phyloP scores from a whole-genome alignment of 768 basidiomycete species.

The Porphyrellus cyaneotinctus region DNA sequence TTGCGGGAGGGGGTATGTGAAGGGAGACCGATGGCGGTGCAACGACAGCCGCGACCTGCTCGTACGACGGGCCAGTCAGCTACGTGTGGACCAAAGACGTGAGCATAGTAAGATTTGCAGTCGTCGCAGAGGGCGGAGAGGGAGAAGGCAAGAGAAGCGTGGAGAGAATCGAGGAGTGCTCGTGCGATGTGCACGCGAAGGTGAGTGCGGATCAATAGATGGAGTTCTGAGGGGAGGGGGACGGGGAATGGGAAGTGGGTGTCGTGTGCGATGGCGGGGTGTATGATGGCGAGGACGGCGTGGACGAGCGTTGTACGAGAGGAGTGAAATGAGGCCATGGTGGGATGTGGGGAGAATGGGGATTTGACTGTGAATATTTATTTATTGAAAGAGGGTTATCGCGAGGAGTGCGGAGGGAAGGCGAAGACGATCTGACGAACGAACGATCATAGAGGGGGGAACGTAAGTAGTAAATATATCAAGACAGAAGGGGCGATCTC shows the following conservation, averaged over 20 bases:
- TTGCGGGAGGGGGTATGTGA: constrained; percentile 7
- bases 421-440: constrained; percentile 4
- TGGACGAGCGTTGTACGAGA: constrained; percentile 48
- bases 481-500: constrained; percentile 19
- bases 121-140: constrained; percentile 41
- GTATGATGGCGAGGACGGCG: constrained; percentile 47
- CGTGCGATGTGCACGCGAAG: constrained; percentile 42
- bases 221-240: constrained; percentile 47
- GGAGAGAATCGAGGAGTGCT: constrained; percentile 41
- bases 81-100: constrained; percentile 50
- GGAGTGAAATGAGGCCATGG: constrained; percentile 29
- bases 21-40: constrained; percentile 28
- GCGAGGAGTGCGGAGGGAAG: constrained; percentile 27
- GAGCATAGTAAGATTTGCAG: constrained; percentile 48
- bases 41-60: constrained; percentile 43
- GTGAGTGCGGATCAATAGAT: constrained; percentile 47
- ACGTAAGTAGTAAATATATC: no score
- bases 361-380: constrained; percentile 13
- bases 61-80: constrained; percentile 53
- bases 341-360: background rate
- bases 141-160: constrained; percentile 33
- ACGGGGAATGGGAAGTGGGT: constrained; percentile 19
- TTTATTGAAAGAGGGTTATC: constrained; percentile 13
- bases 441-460: background rate
- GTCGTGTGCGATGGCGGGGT: constrained; percentile 39